These are phyloP conservation scores for Bruguiera hainesii DNA, from an alignment of 441 rosid genomes.

Conservation along the genomic window DNA sequence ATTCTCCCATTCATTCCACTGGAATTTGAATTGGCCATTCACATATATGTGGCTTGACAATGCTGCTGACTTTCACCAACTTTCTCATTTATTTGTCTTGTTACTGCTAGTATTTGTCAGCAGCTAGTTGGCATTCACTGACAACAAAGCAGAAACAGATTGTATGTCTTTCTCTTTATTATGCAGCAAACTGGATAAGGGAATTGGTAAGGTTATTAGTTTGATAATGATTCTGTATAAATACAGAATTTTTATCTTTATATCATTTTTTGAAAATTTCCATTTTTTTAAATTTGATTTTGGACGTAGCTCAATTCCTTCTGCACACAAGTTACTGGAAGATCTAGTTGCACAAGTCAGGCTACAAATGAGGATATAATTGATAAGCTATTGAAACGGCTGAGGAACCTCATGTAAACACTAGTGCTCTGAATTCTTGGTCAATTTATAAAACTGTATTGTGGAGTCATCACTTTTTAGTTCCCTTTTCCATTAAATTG, in stretches of 20 bases:
- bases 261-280: constrained; percentile 7
- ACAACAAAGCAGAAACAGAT: constrained; percentile 67
- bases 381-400: constrained; percentile 64
- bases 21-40: constrained; percentile 1
- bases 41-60: not conserved
- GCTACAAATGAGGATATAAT: constrained; percentile 57
- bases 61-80: constrained; percentile 11
- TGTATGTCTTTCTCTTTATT: constrained; percentile 59
- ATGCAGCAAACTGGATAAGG: constrained; percentile 77
- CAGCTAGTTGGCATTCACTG: constrained; percentile 54
- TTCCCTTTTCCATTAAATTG: constrained; percentile 14
- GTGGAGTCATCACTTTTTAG: not conserved
- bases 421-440: constrained; percentile 13
- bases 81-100: constrained; percentile 32
- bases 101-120: constrained; percentile 55
- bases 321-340: constrained; percentile 63
- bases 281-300: constrained; percentile 26
- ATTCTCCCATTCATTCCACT: not conserved
- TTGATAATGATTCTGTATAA: constrained; percentile 9
- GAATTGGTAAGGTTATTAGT: constrained; percentile 59
- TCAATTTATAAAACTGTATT: constrained; percentile 1
- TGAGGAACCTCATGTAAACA: constrained; percentile 76
- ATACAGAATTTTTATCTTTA: constrained; percentile 5
- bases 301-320: constrained; percentile 73
- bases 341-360: constrained; percentile 54